Base-by-base conservation (phyloP, 352 stramenopile species). In the Peronospora destructor region DNA sequence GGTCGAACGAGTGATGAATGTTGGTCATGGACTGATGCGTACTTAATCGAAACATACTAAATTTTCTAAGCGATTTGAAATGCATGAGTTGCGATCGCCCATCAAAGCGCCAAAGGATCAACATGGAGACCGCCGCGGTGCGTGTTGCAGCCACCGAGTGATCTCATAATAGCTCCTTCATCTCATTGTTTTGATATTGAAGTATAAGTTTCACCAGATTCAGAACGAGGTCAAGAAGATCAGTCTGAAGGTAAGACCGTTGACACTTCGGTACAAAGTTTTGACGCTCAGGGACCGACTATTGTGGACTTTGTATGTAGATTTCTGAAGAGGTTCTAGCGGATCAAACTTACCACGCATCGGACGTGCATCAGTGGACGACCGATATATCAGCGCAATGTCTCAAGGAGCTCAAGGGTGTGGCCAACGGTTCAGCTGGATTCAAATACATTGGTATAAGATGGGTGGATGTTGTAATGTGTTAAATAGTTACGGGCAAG, bases 151-250 rank as follows among this genome's bases (percentile, higher is more conserved):
- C 1, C 6, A 36, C 2, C 1, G 12, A 21, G 33, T 11, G 33
- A 21, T 23, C 33, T 2, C n/a, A 12, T 38, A 49, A 28, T 0
- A 19, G 5, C 30, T 48, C 28, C 16, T 34, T 32, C 25, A 36
- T 4, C 19, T 63, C n/a, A 26, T 26, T 6, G 5, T 26, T 4
- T 26, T 26, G 23, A 1, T 26, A 26, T 26, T 1, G 4, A 6
- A 90, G 78, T 94, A 94, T 53, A 68, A 79, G 50, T 94, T 94
- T 62, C 70, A 74, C 46, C 67, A 72, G 50, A 91, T 94, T 52
- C 81, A 94, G 59, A 72, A 78, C 41, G 84, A 94, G 54, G 84
- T 91, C 54, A 92, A 94, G 69, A 85, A 87, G 55, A 83, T 91
- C 45, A 75, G 72, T 2, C 71, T 87, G 29, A 76, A 92, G 63